Evolutionary conservation across 2,329 filamentous ascomycete species (phyloP), one percentile per base, ranked within the genome.

Genomic region (Sphaerulina musiva): DNA sequence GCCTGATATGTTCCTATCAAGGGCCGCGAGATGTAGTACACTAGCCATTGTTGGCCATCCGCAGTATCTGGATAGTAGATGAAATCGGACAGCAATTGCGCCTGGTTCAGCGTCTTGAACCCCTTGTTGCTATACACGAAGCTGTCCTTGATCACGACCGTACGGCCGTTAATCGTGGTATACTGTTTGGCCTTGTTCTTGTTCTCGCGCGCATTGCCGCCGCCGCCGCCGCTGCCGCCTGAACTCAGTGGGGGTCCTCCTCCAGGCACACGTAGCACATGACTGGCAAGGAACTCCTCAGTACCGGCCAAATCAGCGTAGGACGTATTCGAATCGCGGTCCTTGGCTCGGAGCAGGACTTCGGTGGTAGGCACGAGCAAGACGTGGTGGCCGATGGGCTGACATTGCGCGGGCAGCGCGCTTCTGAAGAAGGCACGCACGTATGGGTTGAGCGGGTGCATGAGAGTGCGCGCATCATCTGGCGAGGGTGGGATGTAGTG

Each of bases 351-450:
- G 67, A 95, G 81, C 68, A 98, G 84, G 63, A 90, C 86, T 74
- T 97, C 92, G 69, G 92, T 96, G 51, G 87, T 87, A 45, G 93
- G 93, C 38, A 97, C 92, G 48, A 98, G 85, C 53, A 98, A 82
- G 66, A 98, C 82, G 78, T 97, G 89, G 72, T 95, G 89, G 73
- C 93, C 87, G 61, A 90, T 81, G 52, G 93, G 91, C 60, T 85
- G 83, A 79, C 93, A 97, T 84, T 97, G 92, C 67, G 86, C 79
- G 65, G 87, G 86, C 70, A 96, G 81, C 72, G 89, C 84, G 82
- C 90, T 97, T 78, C 89, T 90, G 81, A 96, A 96, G 84, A 98
- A 97, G 80, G 92, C 90, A 79, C 88, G 86, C 74, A 98, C 81
- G 76, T 96, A 97, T 73, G 93, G 93, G 77, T 98, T 98, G 84